Percentiles rank a stretch among this genome's conserved stretches.
These are phyloP conservation scores for Xerocomellus intermedius DNA, from an alignment of 768 basidiomycete species.

Conservation along the genomic window DNA sequence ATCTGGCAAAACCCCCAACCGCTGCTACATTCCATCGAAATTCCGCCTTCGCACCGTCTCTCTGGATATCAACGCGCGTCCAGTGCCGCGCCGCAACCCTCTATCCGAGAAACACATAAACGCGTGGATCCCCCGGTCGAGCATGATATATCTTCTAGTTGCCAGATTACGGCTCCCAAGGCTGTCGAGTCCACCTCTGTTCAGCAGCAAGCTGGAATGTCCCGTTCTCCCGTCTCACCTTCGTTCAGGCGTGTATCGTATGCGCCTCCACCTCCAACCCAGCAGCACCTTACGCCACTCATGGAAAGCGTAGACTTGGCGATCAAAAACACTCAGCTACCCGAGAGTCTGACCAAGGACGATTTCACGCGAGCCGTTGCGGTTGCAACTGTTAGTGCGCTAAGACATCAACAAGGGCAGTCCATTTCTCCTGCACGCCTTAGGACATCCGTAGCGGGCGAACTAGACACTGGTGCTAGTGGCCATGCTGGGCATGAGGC, in stretches of 20 bases:
- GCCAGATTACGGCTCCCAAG: conserved; percentile 39
- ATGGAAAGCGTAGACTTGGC: conserved; percentile 78
- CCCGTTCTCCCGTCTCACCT: conserved; percentile 41
- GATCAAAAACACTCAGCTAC: conserved; percentile 58
- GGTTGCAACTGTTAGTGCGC: conserved; percentile 87
- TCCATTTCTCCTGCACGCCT: conserved; percentile 47
- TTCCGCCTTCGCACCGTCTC: conserved; percentile 50
- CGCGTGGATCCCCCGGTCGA: conserved; percentile 41
- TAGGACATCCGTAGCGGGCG: conserved; percentile 39
- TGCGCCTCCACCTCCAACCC: conserved; percentile 38
- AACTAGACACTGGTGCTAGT: conserved; percentile 45
- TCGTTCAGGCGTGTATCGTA: conserved; percentile 56
- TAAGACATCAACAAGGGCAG: conserved; percentile 75
- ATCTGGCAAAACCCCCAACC: conserved; percentile 99
- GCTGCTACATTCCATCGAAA: conserved; percentile 65
- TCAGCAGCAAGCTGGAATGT: conserved; percentile 17
- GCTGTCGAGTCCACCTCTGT: conserved; percentile 17
- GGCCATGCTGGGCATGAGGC: conserved; percentile 88
- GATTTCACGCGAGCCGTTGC: conserved; percentile 94
- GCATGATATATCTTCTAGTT: conserved; percentile 34
- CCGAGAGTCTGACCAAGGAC: conserved; percentile 71
- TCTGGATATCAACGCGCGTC: conserved; percentile 62
- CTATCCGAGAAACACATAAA: conserved; percentile 37
- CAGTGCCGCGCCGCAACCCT: conserved; percentile 7
- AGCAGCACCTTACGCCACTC: conserved; percentile 54